Evolutionary conservation across 345 rosid genomes (phyloP).

Genomic region (Physaria fendleri): DNA sequence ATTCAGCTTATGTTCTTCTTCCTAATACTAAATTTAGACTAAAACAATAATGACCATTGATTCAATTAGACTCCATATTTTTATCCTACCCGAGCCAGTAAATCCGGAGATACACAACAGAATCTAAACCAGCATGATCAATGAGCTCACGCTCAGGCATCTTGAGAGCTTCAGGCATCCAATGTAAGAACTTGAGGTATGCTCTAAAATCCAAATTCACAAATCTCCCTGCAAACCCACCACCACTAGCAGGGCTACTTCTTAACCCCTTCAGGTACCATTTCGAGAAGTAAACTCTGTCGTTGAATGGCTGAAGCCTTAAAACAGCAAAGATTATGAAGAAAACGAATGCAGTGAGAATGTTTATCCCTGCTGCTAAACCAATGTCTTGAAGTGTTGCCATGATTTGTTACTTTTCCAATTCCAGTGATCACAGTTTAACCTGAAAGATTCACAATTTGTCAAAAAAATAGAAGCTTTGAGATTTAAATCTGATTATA

Average conservation of each 20-base stretch:
- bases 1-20: neutral
- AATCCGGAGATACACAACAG: conserved; percentile 85
- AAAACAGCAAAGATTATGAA: conserved; percentile 68
- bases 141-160: conserved; percentile 97
- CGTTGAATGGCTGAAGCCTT: conserved; percentile 91
- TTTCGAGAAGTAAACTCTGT: conserved; percentile 90
- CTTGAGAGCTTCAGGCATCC: conserved; percentile 90
- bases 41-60: neutral
- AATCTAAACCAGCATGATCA: conserved; percentile 97
- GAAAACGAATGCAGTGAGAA: conserved; percentile 66
- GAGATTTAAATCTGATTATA: neutral
- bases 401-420: conserved; percentile 34
- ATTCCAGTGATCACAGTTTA: neutral
- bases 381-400: conserved; percentile 88
- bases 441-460: neutral
- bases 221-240: conserved; percentile 51
- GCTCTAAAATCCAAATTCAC: conserved; percentile 67
- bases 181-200: conserved; percentile 66
- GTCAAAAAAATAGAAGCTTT: neutral
- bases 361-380: conserved; percentile 69
- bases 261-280: conserved; percentile 90
- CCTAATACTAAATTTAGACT: neutral
- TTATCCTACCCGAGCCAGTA: conserved; percentile 76
- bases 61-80: neutral
- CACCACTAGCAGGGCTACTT: conserved; percentile 53